Evolutionary conservation across 2,329 filamentous ascomycete genomes (phyloP), one percentile per base, ranked within the genome.

Genomic region (Dothideomycetidae sp.): DNA sequence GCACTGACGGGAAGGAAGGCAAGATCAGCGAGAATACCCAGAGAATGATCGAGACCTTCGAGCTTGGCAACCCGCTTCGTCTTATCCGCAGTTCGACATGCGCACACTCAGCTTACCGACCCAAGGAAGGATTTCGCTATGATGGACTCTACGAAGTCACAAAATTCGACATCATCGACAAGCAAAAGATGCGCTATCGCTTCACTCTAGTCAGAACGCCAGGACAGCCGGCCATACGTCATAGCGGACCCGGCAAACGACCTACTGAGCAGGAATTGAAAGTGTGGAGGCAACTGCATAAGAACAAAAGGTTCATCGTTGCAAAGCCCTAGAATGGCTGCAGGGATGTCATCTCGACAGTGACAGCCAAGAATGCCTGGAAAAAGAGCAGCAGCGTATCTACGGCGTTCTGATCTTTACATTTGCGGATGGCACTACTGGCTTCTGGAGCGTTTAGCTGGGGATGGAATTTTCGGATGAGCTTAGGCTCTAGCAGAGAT

Each of bases 81-180:
- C 62, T 75, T 3, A 56, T 75, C 4, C 62, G 71, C 2, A 64
- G 63, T 0, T 46, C 50, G 3, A 61, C 64, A 12, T 50, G 63
- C 2, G 50, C 52, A 7, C 48, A 45, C 2, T 61, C 62, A 12
- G 43, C 39, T 0, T 70, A 61, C 37, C 56, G 63, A 0, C 71
- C 71, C 0, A 41, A 48, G 1, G 42, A 54, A 7, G 71, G 71
- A 0, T 57, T 70, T n/a, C 54, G 72, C 2, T 75, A 75, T 36
- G 71, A 75, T 48, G 72, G 71, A 0, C 49, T 75, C 0, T 76
- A 75, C 43, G 48, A 54, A 4, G 61, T 74, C 4, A 53, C 52
- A 0, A 48, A 41, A 2, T 57, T 55, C 33, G 49, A 62, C 41
- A 37, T 60, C 0, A 23, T 64, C 2, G 59, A 71, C 37, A 21